phyloP scores from a whole-genome alignment of 805 yeast species.

The Hermanozyma aechmeae region DNA sequence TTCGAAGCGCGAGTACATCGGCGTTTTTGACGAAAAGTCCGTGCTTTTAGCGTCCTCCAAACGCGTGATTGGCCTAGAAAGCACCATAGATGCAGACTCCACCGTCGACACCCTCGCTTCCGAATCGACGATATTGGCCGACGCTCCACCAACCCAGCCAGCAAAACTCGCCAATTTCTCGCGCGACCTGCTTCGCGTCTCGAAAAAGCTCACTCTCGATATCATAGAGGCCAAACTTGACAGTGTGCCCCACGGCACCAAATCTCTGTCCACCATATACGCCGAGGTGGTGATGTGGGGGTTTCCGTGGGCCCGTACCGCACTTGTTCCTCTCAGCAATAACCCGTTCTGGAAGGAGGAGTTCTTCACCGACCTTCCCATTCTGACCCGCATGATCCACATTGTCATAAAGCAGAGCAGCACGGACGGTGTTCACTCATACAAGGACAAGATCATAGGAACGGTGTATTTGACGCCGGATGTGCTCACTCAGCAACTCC shows the following conservation, averaged over 20 bases:
- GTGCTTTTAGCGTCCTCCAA: constrained; percentile 2
- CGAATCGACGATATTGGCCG: too few species aligned
- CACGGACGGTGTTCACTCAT: constrained; percentile 14
- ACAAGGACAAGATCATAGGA: constrained; percentile 39
- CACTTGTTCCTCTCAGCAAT: constrained; percentile 38
- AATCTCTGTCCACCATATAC: constrained; percentile 33
- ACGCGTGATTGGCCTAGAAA: constrained; percentile 8
- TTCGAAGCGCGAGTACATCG: constrained; percentile 48
- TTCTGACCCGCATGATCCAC: constrained; percentile 42
- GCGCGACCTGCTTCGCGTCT: constrained; percentile 37
- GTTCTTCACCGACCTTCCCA: constrained; percentile 53
- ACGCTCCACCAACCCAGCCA: constrained; percentile 1
- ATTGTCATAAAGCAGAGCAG: constrained; percentile 35
- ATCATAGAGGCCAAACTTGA: constrained; percentile 58
- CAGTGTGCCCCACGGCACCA: constrained; percentile 3
- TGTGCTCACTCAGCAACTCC: constrained; percentile 27
- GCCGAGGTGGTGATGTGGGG: constrained; percentile 70
- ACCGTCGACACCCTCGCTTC: constrained; percentile 3
- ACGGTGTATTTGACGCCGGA: constrained; percentile 47
- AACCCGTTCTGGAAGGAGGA: constrained; percentile 82
- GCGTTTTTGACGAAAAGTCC: constrained; percentile 11
- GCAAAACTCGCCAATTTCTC: constrained; percentile 2
- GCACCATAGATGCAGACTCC: constrained; percentile 6
- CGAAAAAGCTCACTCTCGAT: constrained; percentile 45
- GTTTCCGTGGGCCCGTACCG: constrained; percentile 70